A percentile compares a stretch with the other conserved stretches of the same genome.
phyloP scores from a whole-genome alignment of 2,329 filamentous ascomycete genomes.

The Cladosporium velox region DNA sequence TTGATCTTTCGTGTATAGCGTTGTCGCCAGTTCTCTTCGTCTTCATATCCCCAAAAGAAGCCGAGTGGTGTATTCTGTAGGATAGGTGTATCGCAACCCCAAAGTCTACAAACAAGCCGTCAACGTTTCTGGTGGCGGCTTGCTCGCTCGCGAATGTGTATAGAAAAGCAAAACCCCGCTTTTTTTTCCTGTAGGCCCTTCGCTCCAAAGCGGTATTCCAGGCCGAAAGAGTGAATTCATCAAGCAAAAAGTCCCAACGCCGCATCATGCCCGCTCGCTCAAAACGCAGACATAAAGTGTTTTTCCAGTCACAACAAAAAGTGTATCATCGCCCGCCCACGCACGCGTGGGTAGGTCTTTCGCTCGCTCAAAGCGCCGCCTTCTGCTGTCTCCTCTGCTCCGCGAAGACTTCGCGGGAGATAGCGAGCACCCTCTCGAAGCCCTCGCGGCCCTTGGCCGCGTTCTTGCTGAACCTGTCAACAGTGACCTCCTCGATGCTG shows the following conservation, averaged over 20 bases:
- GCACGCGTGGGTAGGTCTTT: neutral
- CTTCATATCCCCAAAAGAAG: neutral
- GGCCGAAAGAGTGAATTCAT: neutral
- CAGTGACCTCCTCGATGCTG: slow-evolving; percentile 88
- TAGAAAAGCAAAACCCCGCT: slow-evolving; percentile 1
- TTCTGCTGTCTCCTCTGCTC: slow-evolving; percentile 72
- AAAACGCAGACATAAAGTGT: slow-evolving; percentile 16
- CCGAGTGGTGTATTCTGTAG: slow-evolving; percentile 12
- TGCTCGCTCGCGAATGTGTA: slow-evolving; percentile 5
- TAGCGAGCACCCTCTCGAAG: slow-evolving; percentile 91
- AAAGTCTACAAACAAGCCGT: neutral
- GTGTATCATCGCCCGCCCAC: neutral
- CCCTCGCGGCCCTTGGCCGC: slow-evolving; percentile 87
- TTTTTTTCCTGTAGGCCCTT: neutral
- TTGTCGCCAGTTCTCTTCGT: neutral
- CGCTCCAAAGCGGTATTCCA: neutral
- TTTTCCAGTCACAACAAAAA: neutral
- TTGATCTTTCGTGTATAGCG: neutral
- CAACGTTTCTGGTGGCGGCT: neutral
- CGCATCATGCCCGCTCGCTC: slow-evolving; percentile 17
- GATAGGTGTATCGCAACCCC: neutral
- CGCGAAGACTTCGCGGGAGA: slow-evolving; percentile 87
- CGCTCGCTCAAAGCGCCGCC: neutral
- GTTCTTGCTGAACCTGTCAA: slow-evolving; percentile 89
- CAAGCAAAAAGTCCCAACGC: neutral